Conservation (phyloP, 2,329 filamentous ascomycete species). For the Neobulgaria alba region DNA sequence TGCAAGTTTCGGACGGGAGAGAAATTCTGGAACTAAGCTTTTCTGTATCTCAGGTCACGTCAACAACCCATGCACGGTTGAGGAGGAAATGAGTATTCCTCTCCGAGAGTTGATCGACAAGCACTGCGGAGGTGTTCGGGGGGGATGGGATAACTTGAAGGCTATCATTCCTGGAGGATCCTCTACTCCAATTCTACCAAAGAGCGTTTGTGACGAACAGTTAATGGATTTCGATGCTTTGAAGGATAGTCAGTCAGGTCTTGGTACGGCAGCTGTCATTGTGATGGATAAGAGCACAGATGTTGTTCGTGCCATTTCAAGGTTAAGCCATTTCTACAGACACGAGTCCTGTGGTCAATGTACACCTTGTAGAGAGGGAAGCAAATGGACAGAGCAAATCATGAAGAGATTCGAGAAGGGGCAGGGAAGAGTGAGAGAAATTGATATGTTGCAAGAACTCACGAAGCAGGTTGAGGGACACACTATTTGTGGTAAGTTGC, state of each 20-base stretch:
- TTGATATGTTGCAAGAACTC: constrained; percentile 98
- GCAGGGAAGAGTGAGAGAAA: constrained; percentile 80
- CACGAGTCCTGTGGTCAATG: constrained; percentile 98
- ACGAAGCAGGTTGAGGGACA: constrained; percentile 99
- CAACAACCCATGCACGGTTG: constrained; percentile 96
- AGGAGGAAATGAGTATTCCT: constrained; percentile 99
- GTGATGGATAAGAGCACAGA: constrained; percentile 99
- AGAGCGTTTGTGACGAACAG: constrained; percentile 83
- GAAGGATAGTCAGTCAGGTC: constrained; percentile 95
- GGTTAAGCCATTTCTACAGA: constrained; percentile 93
- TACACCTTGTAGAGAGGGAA: constrained; percentile 97
- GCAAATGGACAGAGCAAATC: constrained; percentile 98
- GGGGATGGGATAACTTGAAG: constrained; percentile 95
- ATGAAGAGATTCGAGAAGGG: constrained; percentile 95
- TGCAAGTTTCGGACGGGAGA: constrained; percentile 84
- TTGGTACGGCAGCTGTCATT: constrained; percentile 94
- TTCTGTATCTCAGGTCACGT: constrained; percentile 98
- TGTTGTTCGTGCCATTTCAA: constrained; percentile 86
- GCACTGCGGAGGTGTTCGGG: constrained; percentile 93
- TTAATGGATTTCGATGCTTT: constrained; percentile 98
- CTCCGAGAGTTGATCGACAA: constrained; percentile 94
- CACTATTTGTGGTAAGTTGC: constrained; percentile 80
- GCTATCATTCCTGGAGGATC: constrained; percentile 94
- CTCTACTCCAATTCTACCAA: constrained; percentile 91
- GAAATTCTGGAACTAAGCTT: constrained; percentile 95